These are phyloP conservation scores for Ogataea populi-albae DNA, from an alignment of 805 yeast genomes.

Conservation along the genomic window DNA sequence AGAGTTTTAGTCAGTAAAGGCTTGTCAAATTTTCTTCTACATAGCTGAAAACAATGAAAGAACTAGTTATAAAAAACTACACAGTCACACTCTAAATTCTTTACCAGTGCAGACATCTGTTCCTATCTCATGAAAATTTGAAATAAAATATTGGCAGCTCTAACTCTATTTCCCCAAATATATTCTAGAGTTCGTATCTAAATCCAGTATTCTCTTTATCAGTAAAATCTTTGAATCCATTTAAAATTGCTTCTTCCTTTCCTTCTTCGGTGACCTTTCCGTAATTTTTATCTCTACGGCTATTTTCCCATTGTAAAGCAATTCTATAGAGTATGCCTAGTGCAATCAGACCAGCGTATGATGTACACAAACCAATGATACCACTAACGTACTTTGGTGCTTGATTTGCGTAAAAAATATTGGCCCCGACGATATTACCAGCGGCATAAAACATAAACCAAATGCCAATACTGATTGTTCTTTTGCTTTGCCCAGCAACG, in stretches of 20 bases:
- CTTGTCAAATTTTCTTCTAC: too few relatives aligned
- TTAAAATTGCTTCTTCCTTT: constrained; percentile 30
- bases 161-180: too few relatives aligned
- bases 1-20: too few relatives aligned
- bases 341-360: constrained; percentile 13
- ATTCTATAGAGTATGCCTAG: constrained; percentile 12
- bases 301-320: constrained; percentile 40
- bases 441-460: constrained; percentile 55
- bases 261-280: constrained; percentile 23
- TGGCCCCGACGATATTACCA: constrained; percentile 61
- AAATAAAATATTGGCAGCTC: too few relatives aligned
- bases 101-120: too few relatives aligned
- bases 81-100: too few relatives aligned
- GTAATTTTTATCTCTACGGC: constrained; percentile 39
- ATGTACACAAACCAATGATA: constrained; percentile 39
- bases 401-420: constrained; percentile 48
- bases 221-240: constrained; percentile 56
- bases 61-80: too few relatives aligned
- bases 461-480: constrained; percentile 47
- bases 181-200: constrained; percentile 39
- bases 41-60: too few relatives aligned
- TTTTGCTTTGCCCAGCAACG: constrained; percentile 61
- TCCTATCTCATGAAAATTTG: too few relatives aligned
- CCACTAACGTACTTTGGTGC: constrained; percentile 58
- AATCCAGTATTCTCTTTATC: constrained; percentile 56